Conservation (phyloP, 2,329 filamentous ascomycete genomes). For the Magnaporthiopsis rhizophila region DNA sequence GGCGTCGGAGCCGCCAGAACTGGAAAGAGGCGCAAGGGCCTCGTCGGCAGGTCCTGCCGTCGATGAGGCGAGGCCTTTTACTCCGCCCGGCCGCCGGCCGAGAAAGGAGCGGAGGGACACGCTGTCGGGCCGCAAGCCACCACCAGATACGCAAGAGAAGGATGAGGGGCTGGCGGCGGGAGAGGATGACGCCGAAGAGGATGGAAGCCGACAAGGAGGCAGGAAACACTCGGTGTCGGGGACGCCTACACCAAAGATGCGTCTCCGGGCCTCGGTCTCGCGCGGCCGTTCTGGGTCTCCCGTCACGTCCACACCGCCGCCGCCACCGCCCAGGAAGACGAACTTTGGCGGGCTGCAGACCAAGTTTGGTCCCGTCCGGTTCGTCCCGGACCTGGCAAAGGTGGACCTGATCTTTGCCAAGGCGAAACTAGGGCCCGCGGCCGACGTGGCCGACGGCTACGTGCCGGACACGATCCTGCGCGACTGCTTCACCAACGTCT, state of each 20-base stretch:
- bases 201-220: neutral
- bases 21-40: neutral
- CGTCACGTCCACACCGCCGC: neutral
- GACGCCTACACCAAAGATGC: conserved; percentile 7
- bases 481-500: conserved; percentile 45
- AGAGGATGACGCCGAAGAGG: neutral
- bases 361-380: conserved; percentile 18
- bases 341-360: conserved; percentile 16
- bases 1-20: conserved; percentile 11
- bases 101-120: no score
- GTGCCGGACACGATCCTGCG: conserved; percentile 38
- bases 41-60: no score
- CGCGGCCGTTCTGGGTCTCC: neutral
- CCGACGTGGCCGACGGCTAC: conserved; percentile 11
- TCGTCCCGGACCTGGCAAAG: conserved; percentile 4
- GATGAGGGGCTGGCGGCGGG: no score
- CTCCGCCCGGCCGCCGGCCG: no score
- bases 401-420: conserved; percentile 9
- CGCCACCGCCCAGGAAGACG: conserved; percentile 1
- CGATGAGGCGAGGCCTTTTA: no score
- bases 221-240: neutral
- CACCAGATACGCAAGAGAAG: no score
- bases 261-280: conserved; percentile 9
- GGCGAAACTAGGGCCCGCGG: conserved; percentile 1
- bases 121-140: no score